Evolutionary conservation across 2,329 filamentous ascomycete species (phyloP).

Genomic region (Cryphonectria naterciae): DNA sequence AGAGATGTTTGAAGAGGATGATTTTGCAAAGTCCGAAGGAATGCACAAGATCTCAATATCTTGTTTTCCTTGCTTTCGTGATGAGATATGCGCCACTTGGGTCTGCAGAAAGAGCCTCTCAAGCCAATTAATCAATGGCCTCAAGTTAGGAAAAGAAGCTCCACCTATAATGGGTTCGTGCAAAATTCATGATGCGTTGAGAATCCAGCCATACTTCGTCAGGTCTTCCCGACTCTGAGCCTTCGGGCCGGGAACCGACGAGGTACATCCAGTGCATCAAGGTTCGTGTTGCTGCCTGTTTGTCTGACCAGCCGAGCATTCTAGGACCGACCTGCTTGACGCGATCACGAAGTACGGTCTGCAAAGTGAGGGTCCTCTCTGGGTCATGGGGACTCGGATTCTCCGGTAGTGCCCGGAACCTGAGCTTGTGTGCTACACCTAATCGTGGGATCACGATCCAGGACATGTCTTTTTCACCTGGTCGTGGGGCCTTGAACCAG

Average conservation of each 20-base stretch:
- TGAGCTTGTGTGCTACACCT: too few relatives aligned
- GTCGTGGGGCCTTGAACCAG: too few relatives aligned
- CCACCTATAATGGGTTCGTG: conserved; percentile 5
- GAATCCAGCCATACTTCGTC: not conserved
- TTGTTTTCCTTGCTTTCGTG: not conserved
- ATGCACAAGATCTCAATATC: not conserved
- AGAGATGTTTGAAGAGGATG: not conserved
- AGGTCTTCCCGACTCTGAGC: not conserved
- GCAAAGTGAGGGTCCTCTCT: not conserved
- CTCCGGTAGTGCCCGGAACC: not conserved
- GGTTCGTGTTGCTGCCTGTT: conserved; percentile 4
- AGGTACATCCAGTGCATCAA: conserved; percentile 4
- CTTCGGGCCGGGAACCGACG: not conserved
- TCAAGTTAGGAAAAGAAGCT: not conserved
- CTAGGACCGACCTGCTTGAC: not conserved
- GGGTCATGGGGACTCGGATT: not conserved
- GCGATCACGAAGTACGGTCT: not conserved
- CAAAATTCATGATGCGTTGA: not conserved
- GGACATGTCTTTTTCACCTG: not conserved
- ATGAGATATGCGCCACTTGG: not conserved
- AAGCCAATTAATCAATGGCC: not conserved
- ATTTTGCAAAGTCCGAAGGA: not conserved
- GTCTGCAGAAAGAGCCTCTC: not conserved
- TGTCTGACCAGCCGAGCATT: conserved; percentile 17
- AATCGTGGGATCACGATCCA: too few relatives aligned